Base-by-base conservation (phyloP, 768 basidiomycete genomes). In the Termitomyces sp. region DNA sequence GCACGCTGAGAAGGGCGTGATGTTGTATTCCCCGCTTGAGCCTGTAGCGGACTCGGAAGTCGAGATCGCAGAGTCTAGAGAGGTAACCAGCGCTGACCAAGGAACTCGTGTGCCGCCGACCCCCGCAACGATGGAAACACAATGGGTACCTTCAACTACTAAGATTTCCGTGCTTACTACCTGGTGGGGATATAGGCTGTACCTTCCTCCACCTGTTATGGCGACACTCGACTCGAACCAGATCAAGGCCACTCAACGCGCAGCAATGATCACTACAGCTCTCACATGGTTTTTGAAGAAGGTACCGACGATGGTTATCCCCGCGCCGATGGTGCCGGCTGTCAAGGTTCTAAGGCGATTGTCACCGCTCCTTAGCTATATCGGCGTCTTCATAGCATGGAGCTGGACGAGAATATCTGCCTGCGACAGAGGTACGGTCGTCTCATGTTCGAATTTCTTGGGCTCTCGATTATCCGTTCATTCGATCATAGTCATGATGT, bases 141-240 rank as follows among this genome's bases (percentile, higher is more conserved):
- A 63, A 58, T 93, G 90, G 89, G 75, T 89, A 20, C 91, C 91
- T 3, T 91, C 89, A 3, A 78, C 80, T 12, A 87, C 85, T 9
- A 82, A 90, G 59, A 72, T 93, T 32, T 91, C 90, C 9, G 70
- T 93, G 6, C 79, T 91, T 64, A 84, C 85, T 2, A 81, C 83
- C 57, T 93, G 91, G 91, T 83, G 89, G 86, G 91, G 90, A 4
- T 93, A 88, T 66, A 77, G 89, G 43, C 72, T 92, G 73, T 91
- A 79, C 68, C 80, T 93, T 32, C 91, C 91, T 0, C 89, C 89
- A 33, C 86, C 89, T 0, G 83, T 92, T 6, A 80, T 93, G 69
- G 77, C 77, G 3, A 70, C 82, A 38, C 79, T 93, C 32, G 79
- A 85, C 65, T 81, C 83, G 65, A 81, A 76, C 35, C 82, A 84